phyloP scores from a whole-genome alignment of 495 filamentous ascomycete genomes.

The Penicillium soppii region DNA sequence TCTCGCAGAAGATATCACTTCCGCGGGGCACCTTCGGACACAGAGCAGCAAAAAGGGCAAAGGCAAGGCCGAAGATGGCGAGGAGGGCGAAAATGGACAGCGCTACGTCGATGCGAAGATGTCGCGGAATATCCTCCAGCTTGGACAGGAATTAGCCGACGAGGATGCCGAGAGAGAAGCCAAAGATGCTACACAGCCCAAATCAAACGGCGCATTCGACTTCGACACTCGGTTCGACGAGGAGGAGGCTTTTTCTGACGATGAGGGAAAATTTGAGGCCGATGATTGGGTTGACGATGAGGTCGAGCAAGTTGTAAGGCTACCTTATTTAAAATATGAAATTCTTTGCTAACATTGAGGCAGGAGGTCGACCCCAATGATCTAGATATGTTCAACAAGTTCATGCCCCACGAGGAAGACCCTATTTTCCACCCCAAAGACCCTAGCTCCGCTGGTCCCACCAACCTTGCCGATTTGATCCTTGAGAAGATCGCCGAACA shows the following conservation, averaged over 20 bases:
- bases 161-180: constrained; percentile 61
- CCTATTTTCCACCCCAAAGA: constrained; percentile 50
- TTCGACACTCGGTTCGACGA: constrained; percentile 59
- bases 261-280: constrained; percentile 55
- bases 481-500: constrained; percentile 90
- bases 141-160: constrained; percentile 79
- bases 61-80: constrained; percentile 53
- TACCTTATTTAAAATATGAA: not conserved
- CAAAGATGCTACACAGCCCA: constrained; percentile 22
- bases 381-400: constrained; percentile 84
- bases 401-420: constrained; percentile 63
- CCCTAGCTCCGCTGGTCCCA: constrained; percentile 50
- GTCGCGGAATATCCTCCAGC: constrained; percentile 81
- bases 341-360: constrained; percentile 11
- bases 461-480: constrained; percentile 88
- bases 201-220: constrained; percentile 60
- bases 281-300: constrained; percentile 65
- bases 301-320: constrained; percentile 67
- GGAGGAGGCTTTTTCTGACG: constrained; percentile 53
- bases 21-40: constrained; percentile 59
- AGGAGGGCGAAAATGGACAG: constrained; percentile 61
- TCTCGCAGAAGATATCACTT: constrained; percentile 68
- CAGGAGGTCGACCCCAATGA: constrained; percentile 87
- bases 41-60: constrained; percentile 56
- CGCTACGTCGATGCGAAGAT: constrained; percentile 80